Percentiles rank a stretch among this genome's conserved stretches.
phyloP scores from a whole-genome alignment of 768 basidiomycete species.

The Pleurotus citrinopileatus region DNA sequence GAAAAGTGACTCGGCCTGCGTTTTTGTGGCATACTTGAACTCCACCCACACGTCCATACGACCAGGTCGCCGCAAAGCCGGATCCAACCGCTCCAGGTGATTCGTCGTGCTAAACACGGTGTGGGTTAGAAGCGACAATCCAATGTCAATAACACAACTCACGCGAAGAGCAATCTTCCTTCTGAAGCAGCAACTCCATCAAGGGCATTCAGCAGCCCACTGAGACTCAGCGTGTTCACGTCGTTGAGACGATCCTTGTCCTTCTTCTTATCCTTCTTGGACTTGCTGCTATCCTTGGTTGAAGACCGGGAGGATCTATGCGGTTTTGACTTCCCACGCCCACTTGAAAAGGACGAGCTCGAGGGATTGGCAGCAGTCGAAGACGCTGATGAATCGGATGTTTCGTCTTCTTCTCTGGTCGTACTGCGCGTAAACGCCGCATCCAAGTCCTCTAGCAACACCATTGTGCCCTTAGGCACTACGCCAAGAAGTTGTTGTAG shows the following conservation, averaged over 20 bases:
- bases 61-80: constrained; percentile 88
- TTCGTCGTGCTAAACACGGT: constrained; percentile 66
- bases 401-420: constrained; percentile 50
- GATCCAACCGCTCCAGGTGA: constrained; percentile 87
- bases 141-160: constrained; percentile 29
- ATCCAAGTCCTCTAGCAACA: constrained; percentile 88
- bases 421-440: constrained; percentile 83
- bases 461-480: constrained; percentile 81
- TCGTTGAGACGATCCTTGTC: constrained; percentile 65
- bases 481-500: constrained; percentile 84
- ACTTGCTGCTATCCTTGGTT: constrained; percentile 19
- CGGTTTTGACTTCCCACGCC: neutral
- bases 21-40: constrained; percentile 82
- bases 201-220: constrained; percentile 79
- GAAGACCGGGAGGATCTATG: constrained; percentile 15
- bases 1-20: constrained; percentile 86
- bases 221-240: constrained; percentile 77
- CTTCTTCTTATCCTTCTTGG: constrained; percentile 42
- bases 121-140: constrained; percentile 2
- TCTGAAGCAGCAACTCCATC: constrained; percentile 88
- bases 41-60: constrained; percentile 93
- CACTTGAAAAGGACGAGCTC: neutral
- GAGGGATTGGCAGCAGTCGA: constrained; percentile 10
- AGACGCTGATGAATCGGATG: constrained; percentile 15
- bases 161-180: constrained; percentile 88